phyloP scores from a whole-genome alignment of 2,329 filamentous ascomycete genomes.

The Clonostachys rhizophaga region DNA sequence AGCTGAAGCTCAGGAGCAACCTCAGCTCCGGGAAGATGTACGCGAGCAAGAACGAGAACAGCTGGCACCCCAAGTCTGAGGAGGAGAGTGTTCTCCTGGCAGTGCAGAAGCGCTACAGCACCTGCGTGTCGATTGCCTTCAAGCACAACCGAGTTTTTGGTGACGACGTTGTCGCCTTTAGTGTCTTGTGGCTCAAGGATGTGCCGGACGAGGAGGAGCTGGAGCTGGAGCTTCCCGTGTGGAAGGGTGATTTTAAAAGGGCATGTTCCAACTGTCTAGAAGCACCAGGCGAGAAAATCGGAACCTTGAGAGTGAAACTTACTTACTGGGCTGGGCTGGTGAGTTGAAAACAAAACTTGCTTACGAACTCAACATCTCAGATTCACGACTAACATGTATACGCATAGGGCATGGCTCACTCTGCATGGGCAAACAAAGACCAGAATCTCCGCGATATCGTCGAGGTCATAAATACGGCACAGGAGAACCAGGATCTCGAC shows the following conservation, averaged over 20 bases:
- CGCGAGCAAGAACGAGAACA: conserved; percentile 28
- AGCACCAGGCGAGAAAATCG: conserved; percentile 42
- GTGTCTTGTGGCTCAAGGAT: conserved; percentile 66
- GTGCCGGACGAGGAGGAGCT: conserved; percentile 62
- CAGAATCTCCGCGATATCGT: conserved; percentile 26
- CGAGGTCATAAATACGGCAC: conserved; percentile 41
- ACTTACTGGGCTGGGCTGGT: conserved; percentile 29
- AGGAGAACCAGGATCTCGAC: conserved; percentile 22
- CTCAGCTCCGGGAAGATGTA: conserved; percentile 56
- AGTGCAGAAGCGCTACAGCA: conserved; percentile 48
- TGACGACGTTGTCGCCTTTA: conserved; percentile 57
- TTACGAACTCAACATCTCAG: background rate
- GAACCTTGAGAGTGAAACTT: conserved; percentile 31
- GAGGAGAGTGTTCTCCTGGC: conserved; percentile 45
- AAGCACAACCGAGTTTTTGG: conserved; percentile 30
- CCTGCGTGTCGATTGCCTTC: conserved; percentile 52
- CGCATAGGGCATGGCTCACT: conserved; percentile 25
- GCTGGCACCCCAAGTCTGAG: conserved; percentile 48
- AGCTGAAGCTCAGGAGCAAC: conserved; percentile 56
- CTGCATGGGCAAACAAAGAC: conserved; percentile 24
- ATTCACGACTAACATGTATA: background rate
- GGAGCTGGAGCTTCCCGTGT: conserved; percentile 55
- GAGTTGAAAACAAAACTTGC: conserved; percentile 5
- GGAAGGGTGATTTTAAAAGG: conserved; percentile 50
- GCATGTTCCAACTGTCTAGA: conserved; percentile 40